Conservation (phyloP, 805 yeast species). For the Metschnikowia proteae region DNA sequence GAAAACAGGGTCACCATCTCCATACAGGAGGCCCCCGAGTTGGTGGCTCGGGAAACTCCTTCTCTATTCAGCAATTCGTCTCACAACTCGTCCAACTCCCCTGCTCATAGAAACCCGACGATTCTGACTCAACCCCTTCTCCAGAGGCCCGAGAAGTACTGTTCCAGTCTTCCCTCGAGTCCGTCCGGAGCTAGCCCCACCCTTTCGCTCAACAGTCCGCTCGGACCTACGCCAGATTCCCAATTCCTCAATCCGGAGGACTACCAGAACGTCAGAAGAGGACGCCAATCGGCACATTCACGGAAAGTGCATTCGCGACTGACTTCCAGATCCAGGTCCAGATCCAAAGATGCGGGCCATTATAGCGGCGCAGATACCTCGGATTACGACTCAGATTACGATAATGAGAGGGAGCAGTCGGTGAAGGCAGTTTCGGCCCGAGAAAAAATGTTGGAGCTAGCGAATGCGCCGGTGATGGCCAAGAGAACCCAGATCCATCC, state of each 20-base stretch:
- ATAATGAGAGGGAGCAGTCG: constrained; percentile 6
- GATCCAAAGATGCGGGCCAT: constrained; percentile 14
- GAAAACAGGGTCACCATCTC: constrained; percentile 18
- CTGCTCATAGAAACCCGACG: constrained; percentile 17
- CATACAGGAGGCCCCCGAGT: constrained; percentile 25
- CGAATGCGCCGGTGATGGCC: constrained; percentile 51
- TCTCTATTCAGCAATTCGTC: constrained; percentile 54
- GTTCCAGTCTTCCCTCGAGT: constrained; percentile 3
- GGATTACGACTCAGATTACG: constrained; percentile 23
- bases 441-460: constrained; percentile 63
- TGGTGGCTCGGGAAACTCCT: constrained; percentile 44
- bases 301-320: constrained; percentile 11
- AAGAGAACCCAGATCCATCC: constrained; percentile 69
- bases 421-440: constrained; percentile 28
- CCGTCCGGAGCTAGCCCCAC: constrained; percentile 8
- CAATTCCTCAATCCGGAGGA: constrained; percentile 34
- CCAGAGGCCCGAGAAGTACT: background rate
- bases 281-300: constrained; percentile 35
- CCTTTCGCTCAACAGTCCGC: constrained; percentile 8
- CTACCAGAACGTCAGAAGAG: constrained; percentile 38
- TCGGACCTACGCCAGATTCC: constrained; percentile 17
- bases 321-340: constrained; percentile 28
- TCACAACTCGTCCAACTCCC: constrained; percentile 36
- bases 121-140: background rate
- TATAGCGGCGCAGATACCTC: constrained; percentile 7